Conservation (phyloP, 2,329 filamentous ascomycete species). For the Talaromyces sp. region DNA sequence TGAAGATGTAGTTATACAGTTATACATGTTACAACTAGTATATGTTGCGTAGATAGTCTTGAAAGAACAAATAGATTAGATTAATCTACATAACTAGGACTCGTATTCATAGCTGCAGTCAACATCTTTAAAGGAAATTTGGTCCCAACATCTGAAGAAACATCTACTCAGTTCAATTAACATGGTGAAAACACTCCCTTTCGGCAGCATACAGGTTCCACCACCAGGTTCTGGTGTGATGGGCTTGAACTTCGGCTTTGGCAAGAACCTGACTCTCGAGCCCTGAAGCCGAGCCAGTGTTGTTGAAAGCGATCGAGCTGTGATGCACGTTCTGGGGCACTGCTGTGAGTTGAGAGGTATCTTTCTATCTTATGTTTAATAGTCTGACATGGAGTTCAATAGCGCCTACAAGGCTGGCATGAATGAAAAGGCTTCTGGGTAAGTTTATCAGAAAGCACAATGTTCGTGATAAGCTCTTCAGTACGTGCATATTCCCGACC, state of each 20-base stretch:
- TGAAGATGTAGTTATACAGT: too few relatives aligned
- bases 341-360: conserved; percentile 36
- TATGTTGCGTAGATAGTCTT: too few relatives aligned
- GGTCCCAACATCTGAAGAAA: too few relatives aligned
- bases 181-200: conserved; percentile 49
- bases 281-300: conserved; percentile 54
- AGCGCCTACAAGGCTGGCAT: conserved; percentile 52
- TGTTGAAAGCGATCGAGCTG: conserved; percentile 53
- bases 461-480: conserved; percentile 54
- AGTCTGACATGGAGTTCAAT: conserved; percentile 25
- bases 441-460: conserved; percentile 57
- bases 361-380: not conserved
- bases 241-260: conserved; percentile 51
- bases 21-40: too few relatives aligned
- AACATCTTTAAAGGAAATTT: not conserved
- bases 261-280: conserved; percentile 47
- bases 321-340: conserved; percentile 54
- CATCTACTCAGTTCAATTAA: not conserved
- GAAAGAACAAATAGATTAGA: too few relatives aligned
- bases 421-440: conserved; percentile 55
- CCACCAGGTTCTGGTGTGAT: conserved; percentile 55
- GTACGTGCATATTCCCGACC: conserved; percentile 35
- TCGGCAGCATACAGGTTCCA: conserved; percentile 43
- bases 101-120: too few relatives aligned
- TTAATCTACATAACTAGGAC: too few relatives aligned